Percentiles rank a stretch among this genome's conserved stretches.
Conservation (phyloP, 495 filamentous ascomycete genomes). For the Geoglossum glabrum region DNA sequence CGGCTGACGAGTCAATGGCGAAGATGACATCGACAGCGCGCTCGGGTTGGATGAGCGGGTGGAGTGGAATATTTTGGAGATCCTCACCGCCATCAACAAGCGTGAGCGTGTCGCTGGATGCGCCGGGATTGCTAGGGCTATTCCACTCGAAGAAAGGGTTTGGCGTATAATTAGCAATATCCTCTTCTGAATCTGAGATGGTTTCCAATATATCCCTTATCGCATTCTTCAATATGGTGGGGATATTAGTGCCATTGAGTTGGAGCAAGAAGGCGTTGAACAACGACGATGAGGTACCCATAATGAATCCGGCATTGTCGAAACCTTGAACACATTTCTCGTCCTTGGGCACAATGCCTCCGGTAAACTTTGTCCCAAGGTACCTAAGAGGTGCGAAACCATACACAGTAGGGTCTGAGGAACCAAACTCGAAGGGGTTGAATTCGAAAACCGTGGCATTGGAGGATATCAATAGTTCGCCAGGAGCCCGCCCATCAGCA, state of each 20-base stretch:
- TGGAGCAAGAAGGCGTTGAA: constrained; percentile 64
- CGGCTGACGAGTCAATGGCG: constrained; percentile 70
- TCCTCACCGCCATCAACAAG: constrained; percentile 82
- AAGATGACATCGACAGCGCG: constrained; percentile 81
- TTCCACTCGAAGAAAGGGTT: constrained; percentile 73
- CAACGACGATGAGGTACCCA: constrained; percentile 77
- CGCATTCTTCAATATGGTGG: constrained; percentile 25
- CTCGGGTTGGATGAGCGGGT: constrained; percentile 63
- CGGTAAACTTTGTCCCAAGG: constrained; percentile 60
- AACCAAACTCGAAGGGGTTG: constrained; percentile 75
- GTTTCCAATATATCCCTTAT: constrained; percentile 24
- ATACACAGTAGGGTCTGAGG: constrained; percentile 60
- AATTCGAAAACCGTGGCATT: constrained; percentile 78
- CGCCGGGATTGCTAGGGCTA: constrained; percentile 37
- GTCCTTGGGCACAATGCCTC: constrained; percentile 34
- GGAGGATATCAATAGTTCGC: constrained; percentile 38
- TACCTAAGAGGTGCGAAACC: constrained; percentile 60
- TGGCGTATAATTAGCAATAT: constrained; percentile 63
- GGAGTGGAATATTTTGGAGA: constrained; percentile 68
- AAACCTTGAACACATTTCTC: constrained; percentile 57
- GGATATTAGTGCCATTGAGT: constrained; percentile 29
- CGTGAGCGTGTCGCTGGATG: constrained; percentile 35
- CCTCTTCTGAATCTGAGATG: constrained; percentile 38
- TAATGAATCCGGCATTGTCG: constrained; percentile 69
- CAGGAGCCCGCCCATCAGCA: constrained; percentile 41